Conservation (phyloP, 2,329 filamentous ascomycete species). For the Botrytis cinerea region DNA sequence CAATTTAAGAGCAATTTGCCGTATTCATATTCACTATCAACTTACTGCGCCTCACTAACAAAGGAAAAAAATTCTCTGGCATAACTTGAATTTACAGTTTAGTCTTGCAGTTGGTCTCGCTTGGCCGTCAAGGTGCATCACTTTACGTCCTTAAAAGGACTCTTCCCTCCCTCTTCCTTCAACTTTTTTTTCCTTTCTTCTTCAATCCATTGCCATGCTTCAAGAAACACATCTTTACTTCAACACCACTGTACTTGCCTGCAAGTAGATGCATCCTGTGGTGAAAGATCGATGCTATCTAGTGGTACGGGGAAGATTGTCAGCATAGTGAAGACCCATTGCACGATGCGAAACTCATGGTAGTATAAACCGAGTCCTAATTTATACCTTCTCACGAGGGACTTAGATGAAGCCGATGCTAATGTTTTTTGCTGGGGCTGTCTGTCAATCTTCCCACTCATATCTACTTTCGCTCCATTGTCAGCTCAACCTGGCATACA, state of each 20-base stretch:
- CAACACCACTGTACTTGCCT: not conserved
- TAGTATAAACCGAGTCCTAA: not conserved
- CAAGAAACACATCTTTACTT: not conserved
- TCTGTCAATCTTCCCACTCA: not conserved
- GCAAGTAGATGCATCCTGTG: not conserved
- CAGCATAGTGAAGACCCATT: not conserved
- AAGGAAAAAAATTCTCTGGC: not conserved
- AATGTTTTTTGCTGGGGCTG: not conserved
- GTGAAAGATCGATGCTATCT: not conserved
- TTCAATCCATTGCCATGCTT: not conserved
- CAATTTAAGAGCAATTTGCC: too few relatives aligned
- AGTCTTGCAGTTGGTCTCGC: not conserved
- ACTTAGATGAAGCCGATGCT: not conserved
- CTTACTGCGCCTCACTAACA: not conserved
- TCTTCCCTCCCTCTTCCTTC: too few relatives aligned
- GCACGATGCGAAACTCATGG: not conserved
- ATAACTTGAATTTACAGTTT: not conserved
- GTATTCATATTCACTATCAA: not conserved
- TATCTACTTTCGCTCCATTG: not conserved
- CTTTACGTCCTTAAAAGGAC: not conserved
- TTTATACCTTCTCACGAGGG: not conserved
- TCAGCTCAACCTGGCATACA: not conserved
- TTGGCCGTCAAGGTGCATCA: not conserved
- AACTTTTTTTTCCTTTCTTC: not conserved
- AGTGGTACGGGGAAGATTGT: conserved; percentile 1